Conservation (phyloP, 1,284 basidiomycete genomes). For the Naganishia sp. region DNA sequence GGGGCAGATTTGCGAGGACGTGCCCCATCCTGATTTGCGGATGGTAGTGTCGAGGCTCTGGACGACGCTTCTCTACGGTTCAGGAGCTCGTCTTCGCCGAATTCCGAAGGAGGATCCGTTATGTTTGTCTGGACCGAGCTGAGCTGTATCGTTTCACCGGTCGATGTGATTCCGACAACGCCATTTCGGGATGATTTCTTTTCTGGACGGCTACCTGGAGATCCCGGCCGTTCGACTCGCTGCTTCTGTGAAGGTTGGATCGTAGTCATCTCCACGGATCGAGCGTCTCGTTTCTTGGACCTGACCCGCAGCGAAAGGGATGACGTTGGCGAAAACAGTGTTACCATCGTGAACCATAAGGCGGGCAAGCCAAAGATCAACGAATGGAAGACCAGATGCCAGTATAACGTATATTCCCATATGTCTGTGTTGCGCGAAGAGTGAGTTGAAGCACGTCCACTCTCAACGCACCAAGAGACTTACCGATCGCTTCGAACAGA, state of each 20-base stretch:
- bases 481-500: conserved; percentile 27
- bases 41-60: background rate
- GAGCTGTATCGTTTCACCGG: conserved; percentile 20
- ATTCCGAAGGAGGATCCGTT: too few species aligned
- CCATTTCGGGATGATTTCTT: background rate
- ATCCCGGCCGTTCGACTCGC: too few species aligned
- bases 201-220: too few species aligned
- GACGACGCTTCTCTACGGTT: background rate
- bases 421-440: conserved; percentile 18
- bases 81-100: too few species aligned
- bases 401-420: conserved; percentile 35
- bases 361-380: conserved; percentile 32
- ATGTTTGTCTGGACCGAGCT: conserved; percentile 2
- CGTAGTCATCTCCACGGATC: background rate
- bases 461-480: background rate
- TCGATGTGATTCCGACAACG: conserved; percentile 9
- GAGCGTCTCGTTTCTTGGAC: background rate
- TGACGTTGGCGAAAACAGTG: conserved; percentile 32
- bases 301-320: conserved; percentile 20
- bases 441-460: background rate
- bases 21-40: background rate
- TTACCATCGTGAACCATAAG: conserved; percentile 31
- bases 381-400: conserved; percentile 33
- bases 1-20: conserved; percentile 26
- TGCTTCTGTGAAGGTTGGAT: background rate